Evolutionary conservation across 129 eudicot genomes (phyloP).

Genomic region (Pseudognaphalium luteoalbum): DNA sequence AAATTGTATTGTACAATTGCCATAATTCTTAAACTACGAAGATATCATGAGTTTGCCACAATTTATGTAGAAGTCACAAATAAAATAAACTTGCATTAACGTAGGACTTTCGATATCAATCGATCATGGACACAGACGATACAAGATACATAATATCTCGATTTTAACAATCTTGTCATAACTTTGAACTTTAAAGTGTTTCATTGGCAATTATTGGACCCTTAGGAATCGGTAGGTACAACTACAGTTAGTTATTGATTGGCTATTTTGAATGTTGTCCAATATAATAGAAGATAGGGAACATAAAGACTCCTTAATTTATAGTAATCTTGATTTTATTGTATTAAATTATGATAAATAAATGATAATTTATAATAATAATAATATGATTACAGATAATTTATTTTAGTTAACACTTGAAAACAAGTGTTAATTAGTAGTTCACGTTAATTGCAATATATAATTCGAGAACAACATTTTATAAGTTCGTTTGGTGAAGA

Average conservation of each 20-base stretch:
- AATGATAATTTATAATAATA: no score
- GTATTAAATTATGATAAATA: neutral
- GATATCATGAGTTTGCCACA: no score
- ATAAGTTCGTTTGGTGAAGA: neutral
- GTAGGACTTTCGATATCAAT: no score
- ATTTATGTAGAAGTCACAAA: no score
- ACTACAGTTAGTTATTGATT: slow-evolving; percentile 20
- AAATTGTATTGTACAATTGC: no score
- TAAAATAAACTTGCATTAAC: no score
- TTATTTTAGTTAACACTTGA: slow-evolving; percentile 16
- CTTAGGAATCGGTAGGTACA: neutral
- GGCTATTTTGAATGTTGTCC: slow-evolving; percentile 14
- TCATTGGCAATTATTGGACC: neutral
- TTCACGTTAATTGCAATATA: slow-evolving; percentile 7
- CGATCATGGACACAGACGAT: no score
- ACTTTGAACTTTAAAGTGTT: neutral
- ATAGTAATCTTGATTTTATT: slow-evolving; percentile 9
- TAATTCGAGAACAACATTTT: slow-evolving; percentile 2
- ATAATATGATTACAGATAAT: slow-evolving; percentile 13
- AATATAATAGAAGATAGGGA: slow-evolving; percentile 7
- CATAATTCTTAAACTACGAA: no score
- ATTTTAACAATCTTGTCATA: neutral
- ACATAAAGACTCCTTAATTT: slow-evolving; percentile 6
- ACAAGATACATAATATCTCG: no score
- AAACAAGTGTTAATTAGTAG: slow-evolving; percentile 9